Evolutionary conservation across 225 moss, liverwort and hornwort species (phyloP), one percentile per base, ranked within the genome.

Genomic region (Antitrichia curtipendula): DNA sequence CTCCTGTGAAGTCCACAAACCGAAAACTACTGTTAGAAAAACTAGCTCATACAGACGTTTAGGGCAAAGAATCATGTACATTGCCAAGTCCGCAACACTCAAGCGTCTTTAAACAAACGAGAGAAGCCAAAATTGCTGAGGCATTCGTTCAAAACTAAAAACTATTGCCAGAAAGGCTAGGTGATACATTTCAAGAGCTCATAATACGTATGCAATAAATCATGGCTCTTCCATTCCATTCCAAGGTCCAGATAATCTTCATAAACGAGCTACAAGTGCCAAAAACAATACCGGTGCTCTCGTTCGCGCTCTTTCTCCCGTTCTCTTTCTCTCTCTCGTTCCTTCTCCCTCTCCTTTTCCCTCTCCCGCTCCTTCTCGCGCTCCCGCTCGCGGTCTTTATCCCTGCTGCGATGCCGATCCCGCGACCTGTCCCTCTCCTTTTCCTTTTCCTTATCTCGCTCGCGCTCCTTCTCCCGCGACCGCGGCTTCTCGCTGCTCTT

Each of bases 261-360:
- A 29, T 15, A 66, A 65, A 43, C 68, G 36, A 63, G 81, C 63
- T 49, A 68, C 43, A 69, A 84, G 23, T 62, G 60, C 56, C 53
- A 24, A 59, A 59, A 82, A 72, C 65, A 50, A 50, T 92, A 99
- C 98, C 98, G 95, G 86, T 94, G 96, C 80, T 97, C 98, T 86
- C 97, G 90, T 89, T 97, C 98, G 16, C 96, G 95, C 84, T 98
- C 98, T 81, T 92, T 92, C 88, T 98, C 98, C 27, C 97, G 94
- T 89, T 98, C 98, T 75, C 90, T 92, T 84, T 98, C 97, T 62
- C 88, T 92, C 90, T 98, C 98, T 25, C 96, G 93, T 88, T 98
- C 98, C 53, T 40, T 66, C 68, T 75, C 90, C 92, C 86, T 98
- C 96, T 71, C 98, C 92, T 72, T 95, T 79, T 97, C 98, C 82